Base-by-base conservation (phyloP, 495 filamentous ascomycete species). In the Tuber borchii region DNA sequence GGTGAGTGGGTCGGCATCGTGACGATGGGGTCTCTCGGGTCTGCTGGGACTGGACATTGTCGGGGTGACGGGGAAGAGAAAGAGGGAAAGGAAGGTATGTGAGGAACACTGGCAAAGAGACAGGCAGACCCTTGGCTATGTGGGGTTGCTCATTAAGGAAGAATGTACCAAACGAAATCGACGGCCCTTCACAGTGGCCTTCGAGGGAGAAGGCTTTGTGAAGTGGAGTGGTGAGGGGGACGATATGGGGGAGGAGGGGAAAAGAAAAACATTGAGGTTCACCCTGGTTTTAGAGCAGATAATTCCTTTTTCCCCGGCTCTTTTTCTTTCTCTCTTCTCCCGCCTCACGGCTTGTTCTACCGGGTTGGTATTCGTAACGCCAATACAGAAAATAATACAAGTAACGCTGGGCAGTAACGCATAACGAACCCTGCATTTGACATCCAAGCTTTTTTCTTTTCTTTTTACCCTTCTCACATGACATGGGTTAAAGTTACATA, bases 1-100 rank as follows among this genome's bases (percentile, higher is more conserved):
- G 31, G 78, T 79, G 39, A 79, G 71, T 4, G 78, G 78, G 73
- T 79, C 79, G 31, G 78, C 76, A 56, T 75, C 72, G 22, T 61
- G 22, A 44, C 22, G 16, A n/a, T 22, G 31, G 39, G 71, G 73
- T 10, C 34, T 44, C 34, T 70, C 70, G 42, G 45, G 61, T 20
- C 56, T 71, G 40, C 45, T 75, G 69, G 78, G 70, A 44, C 45
- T 65, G 19, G 78, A 75, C 78, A 79, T 79, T 68, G 69, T 42
- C 70, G 43, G 19, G 17, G 20, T 3, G n/a, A 45, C 10, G 4
- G 65, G 12, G 71, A 31, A 31, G 16, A 16, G 14, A 14, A 37
- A 10, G 45, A 26, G 45, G 5, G n/a, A n/a, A n/a, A n/a, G 9
- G 40, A 44, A 19, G 26, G 26, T 61, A 14, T 61, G 14, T 2